These are phyloP conservation scores for Huntiella moniliformis DNA, from an alignment of 2,329 filamentous ascomycete species.

Conservation along the genomic window DNA sequence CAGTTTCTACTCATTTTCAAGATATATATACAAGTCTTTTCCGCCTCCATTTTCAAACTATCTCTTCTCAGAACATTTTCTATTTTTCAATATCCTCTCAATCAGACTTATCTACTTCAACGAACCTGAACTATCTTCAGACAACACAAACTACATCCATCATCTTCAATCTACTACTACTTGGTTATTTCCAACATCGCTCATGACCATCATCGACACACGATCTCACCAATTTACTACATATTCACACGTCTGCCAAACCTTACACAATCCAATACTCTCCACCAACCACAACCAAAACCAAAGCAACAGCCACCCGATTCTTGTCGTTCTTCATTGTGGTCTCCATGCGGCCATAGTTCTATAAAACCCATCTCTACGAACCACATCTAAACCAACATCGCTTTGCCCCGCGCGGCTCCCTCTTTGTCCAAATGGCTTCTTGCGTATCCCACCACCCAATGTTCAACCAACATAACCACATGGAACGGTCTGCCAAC, in stretches of 20 bases:
- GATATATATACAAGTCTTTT: too few relatives aligned
- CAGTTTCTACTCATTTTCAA: too few relatives aligned
- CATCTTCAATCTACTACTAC: not conserved
- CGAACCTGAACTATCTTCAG: too few relatives aligned
- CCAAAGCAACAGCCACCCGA: not conserved
- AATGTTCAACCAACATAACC: constrained; percentile 13
- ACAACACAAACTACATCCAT: not conserved
- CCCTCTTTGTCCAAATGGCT: not conserved
- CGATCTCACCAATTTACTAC: not conserved
- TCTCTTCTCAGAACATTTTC: too few relatives aligned
- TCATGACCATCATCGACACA: not conserved
- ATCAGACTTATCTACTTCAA: too few relatives aligned
- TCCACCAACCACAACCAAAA: not conserved
- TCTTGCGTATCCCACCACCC: constrained; percentile 2
- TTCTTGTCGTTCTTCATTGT: not conserved
- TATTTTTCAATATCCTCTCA: too few relatives aligned
- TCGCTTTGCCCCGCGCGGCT: not conserved
- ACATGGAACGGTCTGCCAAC: constrained; percentile 26
- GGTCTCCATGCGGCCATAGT: not conserved
- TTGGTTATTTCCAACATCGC: not conserved
- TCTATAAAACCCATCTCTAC: not conserved
- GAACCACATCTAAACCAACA: too few relatives aligned
- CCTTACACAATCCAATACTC: not conserved
- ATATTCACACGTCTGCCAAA: not conserved
- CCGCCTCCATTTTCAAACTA: too few relatives aligned